Conservation (phyloP, 225 moss, liverwort and hornwort species). For the Thuidium tamariscinum region DNA sequence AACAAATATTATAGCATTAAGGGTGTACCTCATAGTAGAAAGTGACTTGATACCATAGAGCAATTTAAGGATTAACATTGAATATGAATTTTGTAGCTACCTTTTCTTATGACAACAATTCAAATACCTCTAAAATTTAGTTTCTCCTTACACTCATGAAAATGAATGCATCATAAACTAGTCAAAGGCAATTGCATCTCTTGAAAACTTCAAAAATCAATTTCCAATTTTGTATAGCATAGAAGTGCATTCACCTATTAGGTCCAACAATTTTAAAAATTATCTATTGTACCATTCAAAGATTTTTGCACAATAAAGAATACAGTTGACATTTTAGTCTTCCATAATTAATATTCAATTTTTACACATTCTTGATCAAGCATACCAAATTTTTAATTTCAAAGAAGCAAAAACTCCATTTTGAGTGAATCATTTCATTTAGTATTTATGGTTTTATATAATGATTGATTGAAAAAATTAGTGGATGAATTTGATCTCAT, state of each 20-base stretch:
- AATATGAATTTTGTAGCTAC: not conserved
- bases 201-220: not conserved
- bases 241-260: accelerated
- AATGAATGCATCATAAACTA: not conserved
- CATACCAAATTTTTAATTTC: not conserved
- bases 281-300: not conserved
- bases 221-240: not conserved
- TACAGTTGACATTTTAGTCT: not conserved
- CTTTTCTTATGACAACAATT: accelerated
- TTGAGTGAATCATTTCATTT: not conserved
- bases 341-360: not conserved
- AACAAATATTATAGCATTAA: not conserved
- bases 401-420: accelerated
- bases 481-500: too few relatives aligned
- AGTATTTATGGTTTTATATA: not conserved
- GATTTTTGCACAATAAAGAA: not conserved
- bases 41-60: not conserved
- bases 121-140: not conserved
- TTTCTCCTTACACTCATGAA: not conserved
- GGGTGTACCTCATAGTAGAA: accelerated
- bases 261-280: accelerated
- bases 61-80: not conserved
- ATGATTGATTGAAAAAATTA: not conserved
- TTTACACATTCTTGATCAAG: not conserved
- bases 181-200: not conserved